Evolutionary conservation across 148 eudicot genomes (phyloP).

Genomic region (Heliosperma pusillum): DNA sequence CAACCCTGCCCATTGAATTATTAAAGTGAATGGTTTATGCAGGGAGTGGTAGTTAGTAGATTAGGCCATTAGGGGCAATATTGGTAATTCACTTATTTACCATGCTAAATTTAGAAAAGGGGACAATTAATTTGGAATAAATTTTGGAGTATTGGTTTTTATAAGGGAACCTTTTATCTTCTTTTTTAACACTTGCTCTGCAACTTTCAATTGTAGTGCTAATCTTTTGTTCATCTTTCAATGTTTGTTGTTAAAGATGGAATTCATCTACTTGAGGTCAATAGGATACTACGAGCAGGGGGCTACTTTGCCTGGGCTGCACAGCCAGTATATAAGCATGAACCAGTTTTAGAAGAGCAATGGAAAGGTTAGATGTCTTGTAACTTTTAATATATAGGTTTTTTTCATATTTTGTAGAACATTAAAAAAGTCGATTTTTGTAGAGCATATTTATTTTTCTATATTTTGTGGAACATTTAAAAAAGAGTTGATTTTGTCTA

Average conservation of each 20-base stretch:
- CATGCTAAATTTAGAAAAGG: too few relatives aligned
- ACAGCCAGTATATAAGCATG: conserved; percentile 97
- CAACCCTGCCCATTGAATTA: too few relatives aligned
- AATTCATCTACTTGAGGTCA: conserved; percentile 88
- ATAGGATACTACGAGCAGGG: conserved; percentile 88
- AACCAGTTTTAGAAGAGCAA: conserved; percentile 71
- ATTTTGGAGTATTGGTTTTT: not conserved
- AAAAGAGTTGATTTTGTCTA: not conserved
- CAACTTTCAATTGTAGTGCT: not conserved
- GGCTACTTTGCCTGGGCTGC: conserved; percentile 99
- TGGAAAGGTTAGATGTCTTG: conserved; percentile 68
- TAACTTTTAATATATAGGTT: too few relatives aligned
- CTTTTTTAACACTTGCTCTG: not conserved
- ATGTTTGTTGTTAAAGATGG: conserved; percentile 58
- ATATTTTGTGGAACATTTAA: not conserved
- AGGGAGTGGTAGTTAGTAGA: too few relatives aligned
- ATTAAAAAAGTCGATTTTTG: not conserved
- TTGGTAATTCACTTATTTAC: too few relatives aligned
- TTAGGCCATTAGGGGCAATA: too few relatives aligned
- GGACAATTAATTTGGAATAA: too few relatives aligned
- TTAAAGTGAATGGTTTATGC: too few relatives aligned
- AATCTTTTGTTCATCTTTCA: conserved; percentile 21
- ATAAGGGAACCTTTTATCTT: not conserved
- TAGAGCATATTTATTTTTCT: too few relatives aligned
- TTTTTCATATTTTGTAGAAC: not conserved